Evolutionary conservation across 305 asterid species (phyloP).

Genomic region (Plantago coronopus): DNA sequence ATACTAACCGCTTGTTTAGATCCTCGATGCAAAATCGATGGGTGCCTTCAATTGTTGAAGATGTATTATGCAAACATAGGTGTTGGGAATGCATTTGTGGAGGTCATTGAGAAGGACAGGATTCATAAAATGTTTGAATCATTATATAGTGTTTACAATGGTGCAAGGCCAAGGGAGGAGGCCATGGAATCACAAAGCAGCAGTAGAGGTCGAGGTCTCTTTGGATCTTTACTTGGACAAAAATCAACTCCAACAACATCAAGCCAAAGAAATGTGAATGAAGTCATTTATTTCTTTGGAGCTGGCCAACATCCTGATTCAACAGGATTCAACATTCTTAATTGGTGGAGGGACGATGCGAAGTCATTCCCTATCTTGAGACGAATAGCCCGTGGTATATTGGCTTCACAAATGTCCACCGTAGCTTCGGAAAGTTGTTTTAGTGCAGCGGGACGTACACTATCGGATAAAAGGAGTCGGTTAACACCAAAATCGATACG

Average conservation of each 20-base stretch:
- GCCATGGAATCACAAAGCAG: too few species aligned
- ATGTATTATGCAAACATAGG: background rate
- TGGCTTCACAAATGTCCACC: constrained; percentile 1
- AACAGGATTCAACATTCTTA: too few species aligned
- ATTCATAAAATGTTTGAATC: background rate
- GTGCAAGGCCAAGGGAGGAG: too few species aligned
- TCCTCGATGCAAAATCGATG: constrained; percentile 2
- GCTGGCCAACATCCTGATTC: too few species aligned
- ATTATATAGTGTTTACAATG: too few species aligned
- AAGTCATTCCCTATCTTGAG: background rate
- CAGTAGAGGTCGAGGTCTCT: too few species aligned
- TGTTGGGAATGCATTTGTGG: background rate
- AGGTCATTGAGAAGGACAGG: background rate
- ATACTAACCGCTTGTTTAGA: background rate
- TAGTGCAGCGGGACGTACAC: background rate
- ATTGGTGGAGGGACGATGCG: background rate
- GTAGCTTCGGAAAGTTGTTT: background rate
- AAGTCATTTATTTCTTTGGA: too few species aligned
- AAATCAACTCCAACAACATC: too few species aligned
- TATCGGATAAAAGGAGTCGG: background rate
- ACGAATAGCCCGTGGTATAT: background rate
- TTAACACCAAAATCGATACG: background rate
- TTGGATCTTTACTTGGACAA: too few species aligned
- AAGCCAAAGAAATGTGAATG: too few species aligned
- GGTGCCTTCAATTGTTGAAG: background rate